A percentile compares a stretch with the other conserved stretches of the same genome.
Conservation (phyloP, 371 early-diverging fungal genomes). For the Entomophthora muscae region DNA sequence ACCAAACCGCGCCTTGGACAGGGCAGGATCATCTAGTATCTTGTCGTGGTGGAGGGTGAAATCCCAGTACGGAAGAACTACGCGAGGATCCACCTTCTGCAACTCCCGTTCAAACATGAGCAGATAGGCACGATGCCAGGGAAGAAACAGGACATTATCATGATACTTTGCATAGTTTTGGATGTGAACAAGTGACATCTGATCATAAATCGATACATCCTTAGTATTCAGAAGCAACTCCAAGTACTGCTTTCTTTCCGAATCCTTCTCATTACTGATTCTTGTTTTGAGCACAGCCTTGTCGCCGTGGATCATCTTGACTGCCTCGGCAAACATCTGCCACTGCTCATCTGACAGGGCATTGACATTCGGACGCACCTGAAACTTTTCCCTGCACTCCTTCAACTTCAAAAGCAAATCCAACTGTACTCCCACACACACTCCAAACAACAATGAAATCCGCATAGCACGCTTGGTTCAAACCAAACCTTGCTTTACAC, state of each 20-base stretch:
- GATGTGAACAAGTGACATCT: background rate
- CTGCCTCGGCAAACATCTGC: background rate
- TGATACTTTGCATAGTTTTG: background rate
- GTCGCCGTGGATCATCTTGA: background rate
- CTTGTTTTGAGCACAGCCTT: background rate
- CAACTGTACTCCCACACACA: no score
- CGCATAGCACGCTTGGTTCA: no score
- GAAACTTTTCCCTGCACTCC: background rate
- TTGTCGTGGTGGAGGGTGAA: conserved; percentile 13
- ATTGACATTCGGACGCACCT: background rate
- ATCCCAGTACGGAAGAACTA: conserved; percentile 13
- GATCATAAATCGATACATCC: background rate
- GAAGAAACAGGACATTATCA: conserved; percentile 12
- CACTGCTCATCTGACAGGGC: background rate
- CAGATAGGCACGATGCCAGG: conserved; percentile 19
- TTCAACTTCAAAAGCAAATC: no score
- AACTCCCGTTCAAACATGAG: conserved; percentile 14
- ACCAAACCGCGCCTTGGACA: background rate
- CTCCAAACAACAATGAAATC: no score
- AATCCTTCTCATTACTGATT: background rate
- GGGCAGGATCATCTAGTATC: background rate
- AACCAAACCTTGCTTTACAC: no score
- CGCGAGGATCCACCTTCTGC: conserved; percentile 11
- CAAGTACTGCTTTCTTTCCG: background rate
- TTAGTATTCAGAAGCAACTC: background rate